phyloP scores from a whole-genome alignment of 768 basidiomycete species.

The Suillus subalutaceus region DNA sequence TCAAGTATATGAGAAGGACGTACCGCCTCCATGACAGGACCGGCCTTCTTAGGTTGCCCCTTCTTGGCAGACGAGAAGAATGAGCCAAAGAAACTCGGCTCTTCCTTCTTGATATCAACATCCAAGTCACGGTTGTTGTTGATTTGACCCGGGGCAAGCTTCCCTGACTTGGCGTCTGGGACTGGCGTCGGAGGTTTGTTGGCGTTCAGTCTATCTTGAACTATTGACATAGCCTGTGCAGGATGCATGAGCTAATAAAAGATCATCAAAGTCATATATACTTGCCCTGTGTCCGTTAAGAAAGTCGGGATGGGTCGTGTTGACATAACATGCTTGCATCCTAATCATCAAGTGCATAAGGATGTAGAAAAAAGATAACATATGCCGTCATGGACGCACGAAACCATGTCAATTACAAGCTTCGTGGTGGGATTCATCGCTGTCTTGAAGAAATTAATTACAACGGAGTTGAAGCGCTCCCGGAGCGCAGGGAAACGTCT shows the following conservation, averaged over 20 bases:
- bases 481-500: constrained; percentile 94
- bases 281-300: constrained; percentile 88
- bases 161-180: constrained; percentile 71
- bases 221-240: constrained; percentile 81
- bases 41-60: constrained; percentile 66
- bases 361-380: not conserved
- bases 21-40: constrained; percentile 60
- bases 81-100: constrained; percentile 90
- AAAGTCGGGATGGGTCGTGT: constrained; percentile 99
- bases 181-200: constrained; percentile 63
- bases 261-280: constrained; percentile 9
- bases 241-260: constrained; percentile 3
- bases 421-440: constrained; percentile 95
- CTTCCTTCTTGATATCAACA: constrained; percentile 86
- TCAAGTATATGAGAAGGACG: constrained; percentile 16
- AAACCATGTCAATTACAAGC: constrained; percentile 89
- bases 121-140: constrained; percentile 97
- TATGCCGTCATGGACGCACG: constrained; percentile 52
- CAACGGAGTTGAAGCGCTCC: constrained; percentile 94
- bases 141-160: constrained; percentile 59
- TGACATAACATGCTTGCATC: constrained; percentile 99
- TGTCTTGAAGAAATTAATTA: constrained; percentile 96
- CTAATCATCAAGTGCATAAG: constrained; percentile 38
- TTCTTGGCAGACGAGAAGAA: constrained; percentile 82
- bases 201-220: constrained; percentile 81